Base-by-base conservation (phyloP, 495 filamentous ascomycete species). In the Penicillium cosmopolitanum region DNA sequence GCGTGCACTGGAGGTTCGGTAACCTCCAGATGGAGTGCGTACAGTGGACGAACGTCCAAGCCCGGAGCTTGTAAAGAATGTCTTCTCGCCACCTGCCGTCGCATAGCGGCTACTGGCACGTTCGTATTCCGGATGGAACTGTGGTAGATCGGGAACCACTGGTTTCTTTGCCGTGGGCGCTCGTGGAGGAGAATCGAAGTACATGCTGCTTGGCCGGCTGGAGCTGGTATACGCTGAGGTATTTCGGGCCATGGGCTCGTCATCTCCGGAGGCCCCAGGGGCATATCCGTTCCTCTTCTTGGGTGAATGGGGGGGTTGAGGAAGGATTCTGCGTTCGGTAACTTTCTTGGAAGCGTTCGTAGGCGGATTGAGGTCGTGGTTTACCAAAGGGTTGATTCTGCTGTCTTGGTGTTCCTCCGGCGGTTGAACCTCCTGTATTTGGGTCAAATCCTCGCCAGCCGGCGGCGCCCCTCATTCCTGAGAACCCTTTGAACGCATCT, bases 91-190 rank as follows among this genome's bases (percentile, higher is more conserved):
- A 51, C 85, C 83, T 31, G 83, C 72, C 3, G 80, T 83, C 36
- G 85, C 81, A 66, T 96, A 95, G 0, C 87, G 85, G 8, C 87
- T 89, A 55, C 90, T 86, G 23, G 82, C 72, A 10, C 90, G 82
- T 43, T 77, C 70, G 58, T 70, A 70, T 3, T 77, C 77, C 10
- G 77, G 73, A 12, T 69, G 58, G 16, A 56, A 58, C n/a, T 31
- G 50, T 7, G 55, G 34, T 36, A 56, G 61, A 15, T 67, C 62
- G 18, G 65, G 57, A 16, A 65, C 63, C 2, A 67, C 53, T 50
- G 76, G 58, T 68, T 77, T 78, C 65, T 73, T 72, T 43, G 78
- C 66, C 19, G 82, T 78, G 19, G 81, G 72, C 3, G 77, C 28
- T 31, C 28, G 65, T 5, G 72, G 67, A 21, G 63, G 72, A 57